A percentile compares a stretch with the other conserved stretches of the same genome.
Evolutionary conservation across 1,139 yeast genomes (phyloP).

Genomic region (Candida dubliniensis): DNA sequence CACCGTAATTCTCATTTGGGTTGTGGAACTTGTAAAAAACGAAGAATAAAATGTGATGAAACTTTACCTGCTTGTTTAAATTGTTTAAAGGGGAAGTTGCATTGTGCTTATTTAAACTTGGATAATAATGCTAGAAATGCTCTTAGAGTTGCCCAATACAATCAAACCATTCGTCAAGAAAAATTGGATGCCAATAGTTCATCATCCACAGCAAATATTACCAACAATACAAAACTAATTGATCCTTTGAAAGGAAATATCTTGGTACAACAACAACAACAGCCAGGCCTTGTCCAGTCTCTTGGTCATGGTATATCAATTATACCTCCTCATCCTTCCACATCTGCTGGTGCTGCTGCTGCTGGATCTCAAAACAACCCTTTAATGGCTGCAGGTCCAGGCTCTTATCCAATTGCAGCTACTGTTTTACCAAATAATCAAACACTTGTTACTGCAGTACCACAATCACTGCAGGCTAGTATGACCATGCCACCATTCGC

Average conservation of each 20-base stretch:
- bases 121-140: slow-evolving; percentile 54
- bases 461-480: slow-evolving; percentile 3
- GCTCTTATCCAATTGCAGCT: background rate
- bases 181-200: slow-evolving; percentile 18
- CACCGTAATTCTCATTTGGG: slow-evolving; percentile 65
- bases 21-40: slow-evolving; percentile 65
- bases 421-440: background rate
- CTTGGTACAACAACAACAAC: background rate
- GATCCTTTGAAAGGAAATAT: background rate
- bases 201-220: slow-evolving; percentile 3
- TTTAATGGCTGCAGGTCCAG: no score
- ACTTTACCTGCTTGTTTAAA: slow-evolving; percentile 60
- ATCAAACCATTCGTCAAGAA: slow-evolving; percentile 42
- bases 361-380: background rate
- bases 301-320: no score
- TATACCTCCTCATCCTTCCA: background rate
- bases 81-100: slow-evolving; percentile 57
- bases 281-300: background rate
- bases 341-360: background rate
- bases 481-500: slow-evolving; percentile 3
- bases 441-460: slow-evolving; percentile 6
- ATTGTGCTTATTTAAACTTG: slow-evolving; percentile 53
- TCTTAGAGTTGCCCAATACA: slow-evolving; percentile 51
- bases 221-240: background rate
- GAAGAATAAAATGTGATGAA: slow-evolving; percentile 70